phyloP scores from a whole-genome alignment of 2,329 filamentous ascomycete species.

The Rutstroemia sp. region DNA sequence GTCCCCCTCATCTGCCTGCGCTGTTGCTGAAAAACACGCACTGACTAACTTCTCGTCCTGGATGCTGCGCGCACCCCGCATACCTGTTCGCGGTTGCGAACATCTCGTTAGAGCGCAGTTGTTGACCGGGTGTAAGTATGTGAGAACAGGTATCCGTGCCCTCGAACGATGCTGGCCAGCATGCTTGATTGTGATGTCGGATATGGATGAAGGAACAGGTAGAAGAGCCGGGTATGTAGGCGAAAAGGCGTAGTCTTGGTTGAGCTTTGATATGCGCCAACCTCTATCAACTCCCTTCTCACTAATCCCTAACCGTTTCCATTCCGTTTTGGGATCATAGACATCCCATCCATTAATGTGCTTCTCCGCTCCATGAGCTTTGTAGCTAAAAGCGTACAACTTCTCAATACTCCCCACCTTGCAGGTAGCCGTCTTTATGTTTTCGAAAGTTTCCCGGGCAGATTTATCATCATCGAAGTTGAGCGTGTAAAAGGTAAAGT shows the following conservation, averaged over 20 bases:
- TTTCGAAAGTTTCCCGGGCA: constrained; percentile 82
- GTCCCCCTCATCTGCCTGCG: constrained; percentile 21
- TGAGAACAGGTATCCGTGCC: constrained; percentile 78
- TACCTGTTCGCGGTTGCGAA: constrained; percentile 83
- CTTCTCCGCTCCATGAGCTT: constrained; percentile 65
- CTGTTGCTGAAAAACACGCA: constrained; percentile 74
- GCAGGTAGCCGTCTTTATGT: constrained; percentile 73
- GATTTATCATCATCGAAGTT: constrained; percentile 69
- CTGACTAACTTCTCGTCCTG: constrained; percentile 93
- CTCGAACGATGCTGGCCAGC: constrained; percentile 84
- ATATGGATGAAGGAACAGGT: constrained; percentile 80
- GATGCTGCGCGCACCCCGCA: constrained; percentile 81
- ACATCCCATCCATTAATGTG: constrained; percentile 72
- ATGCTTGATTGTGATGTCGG: constrained; percentile 95
- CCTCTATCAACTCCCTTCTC: constrained; percentile 54
- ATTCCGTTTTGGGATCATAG: constrained; percentile 83
- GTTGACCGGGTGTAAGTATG: constrained; percentile 93
- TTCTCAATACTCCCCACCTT: constrained; percentile 78
- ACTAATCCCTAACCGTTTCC: constrained; percentile 78
- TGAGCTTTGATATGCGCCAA: constrained; percentile 89
- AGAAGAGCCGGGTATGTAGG: constrained; percentile 85
- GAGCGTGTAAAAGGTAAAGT: constrained; percentile 91
- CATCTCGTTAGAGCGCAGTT: constrained; percentile 95
- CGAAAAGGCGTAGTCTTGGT: constrained; percentile 83
- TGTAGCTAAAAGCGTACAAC: constrained; percentile 84